Evolutionary conservation across 75 land plant species (phyloP).

Genomic region (Ceratopteris richardii): DNA sequence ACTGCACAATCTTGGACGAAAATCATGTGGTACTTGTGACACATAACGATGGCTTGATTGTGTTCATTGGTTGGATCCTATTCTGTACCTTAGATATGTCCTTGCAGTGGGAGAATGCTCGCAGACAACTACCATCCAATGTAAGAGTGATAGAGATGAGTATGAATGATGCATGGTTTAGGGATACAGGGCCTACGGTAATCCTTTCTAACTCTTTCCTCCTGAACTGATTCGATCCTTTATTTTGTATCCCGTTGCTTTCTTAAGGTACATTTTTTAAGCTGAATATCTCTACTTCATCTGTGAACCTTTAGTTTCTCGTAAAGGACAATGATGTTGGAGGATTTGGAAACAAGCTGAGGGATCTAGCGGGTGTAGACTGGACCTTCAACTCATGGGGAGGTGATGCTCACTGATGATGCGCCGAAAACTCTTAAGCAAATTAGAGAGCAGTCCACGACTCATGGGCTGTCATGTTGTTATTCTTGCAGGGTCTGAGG

Average conservation of each 20-base stretch:
- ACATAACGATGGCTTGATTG: no score
- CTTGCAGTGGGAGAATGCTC: conserved; percentile 70
- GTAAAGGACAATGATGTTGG: conserved; percentile 17
- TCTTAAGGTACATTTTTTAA: no score
- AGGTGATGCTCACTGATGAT: conserved; percentile 36
- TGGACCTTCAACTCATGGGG: conserved; percentile 98
- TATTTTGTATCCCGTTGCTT: no score
- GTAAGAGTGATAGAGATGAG: conserved; percentile 89
- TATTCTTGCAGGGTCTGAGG: conserved; percentile 33
- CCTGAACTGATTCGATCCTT: background rate
- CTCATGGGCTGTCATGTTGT: background rate
- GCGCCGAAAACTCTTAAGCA: no score
- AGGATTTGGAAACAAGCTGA: background rate
- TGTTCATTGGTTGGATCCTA: no score
- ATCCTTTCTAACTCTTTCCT: conserved; percentile 6
- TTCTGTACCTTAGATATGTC: no score
- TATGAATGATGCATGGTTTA: conserved; percentile 95
- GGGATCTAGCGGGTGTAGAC: conserved; percentile 68
- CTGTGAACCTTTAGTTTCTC: no score
- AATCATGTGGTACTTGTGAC: no score
- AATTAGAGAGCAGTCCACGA: no score
- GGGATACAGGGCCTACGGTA: conserved; percentile 92
- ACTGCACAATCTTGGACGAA: no score
- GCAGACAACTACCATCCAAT: conserved; percentile 40
- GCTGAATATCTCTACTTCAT: no score